A percentile compares a stretch with the other conserved stretches of the same genome.
These are phyloP conservation scores for Pestalotiopsis sp. DNA, from an alignment of 2,329 filamentous ascomycete genomes.

Conservation along the genomic window DNA sequence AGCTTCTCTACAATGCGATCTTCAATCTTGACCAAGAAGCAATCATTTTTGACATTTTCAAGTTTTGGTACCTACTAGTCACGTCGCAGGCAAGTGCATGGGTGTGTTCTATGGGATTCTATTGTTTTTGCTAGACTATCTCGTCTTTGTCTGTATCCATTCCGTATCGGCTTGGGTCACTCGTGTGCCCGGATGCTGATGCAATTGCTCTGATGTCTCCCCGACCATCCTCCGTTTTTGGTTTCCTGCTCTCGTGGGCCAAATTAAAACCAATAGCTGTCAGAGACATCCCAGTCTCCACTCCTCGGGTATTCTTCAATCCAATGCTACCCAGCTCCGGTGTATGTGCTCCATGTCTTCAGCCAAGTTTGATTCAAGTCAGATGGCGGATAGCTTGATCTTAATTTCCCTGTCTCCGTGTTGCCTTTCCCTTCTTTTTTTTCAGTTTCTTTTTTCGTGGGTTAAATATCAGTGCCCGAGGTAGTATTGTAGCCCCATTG, in stretches of 20 bases:
- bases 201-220: neutral
- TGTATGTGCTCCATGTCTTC: neutral
- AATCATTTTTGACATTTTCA: too few species aligned
- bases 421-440: neutral
- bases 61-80: too few species aligned
- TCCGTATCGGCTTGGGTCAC: neutral
- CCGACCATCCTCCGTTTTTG: neutral
- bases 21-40: too few species aligned
- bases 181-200: neutral
- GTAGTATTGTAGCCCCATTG: too few species aligned
- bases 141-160: neutral
- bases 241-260: too few species aligned
- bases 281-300: too few species aligned
- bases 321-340: neutral
- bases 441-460: neutral
- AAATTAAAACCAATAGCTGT: too few species aligned
- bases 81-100: neutral
- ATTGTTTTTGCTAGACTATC: neutral
- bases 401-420: too few species aligned
- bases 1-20: too few species aligned
- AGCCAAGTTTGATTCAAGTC: neutral
- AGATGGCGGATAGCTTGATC: too few species aligned
- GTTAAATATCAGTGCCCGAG: neutral
- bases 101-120: neutral
- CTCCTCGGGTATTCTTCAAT: neutral